These are phyloP conservation scores for Alternaria panax DNA, from an alignment of 2,329 filamentous ascomycete genomes.

Conservation along the genomic window DNA sequence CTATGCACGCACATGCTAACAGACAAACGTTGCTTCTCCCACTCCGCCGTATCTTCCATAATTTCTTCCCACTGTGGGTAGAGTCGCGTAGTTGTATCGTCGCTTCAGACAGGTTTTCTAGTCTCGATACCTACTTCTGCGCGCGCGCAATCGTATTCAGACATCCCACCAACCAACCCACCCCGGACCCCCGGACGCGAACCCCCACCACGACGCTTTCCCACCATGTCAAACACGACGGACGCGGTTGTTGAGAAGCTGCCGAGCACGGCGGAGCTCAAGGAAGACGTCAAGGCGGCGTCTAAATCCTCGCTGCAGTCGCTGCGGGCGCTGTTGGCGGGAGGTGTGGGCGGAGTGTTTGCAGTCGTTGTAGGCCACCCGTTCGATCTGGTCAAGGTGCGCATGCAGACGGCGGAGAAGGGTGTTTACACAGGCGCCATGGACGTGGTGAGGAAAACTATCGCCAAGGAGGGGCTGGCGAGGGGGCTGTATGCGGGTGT, in stretches of 20 bases:
- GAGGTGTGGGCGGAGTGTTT: slow-evolving; percentile 91
- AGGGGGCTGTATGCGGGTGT: slow-evolving; percentile 94
- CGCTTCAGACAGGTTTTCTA: slow-evolving; percentile 1
- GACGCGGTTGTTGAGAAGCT: slow-evolving; percentile 40
- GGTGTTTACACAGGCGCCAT: slow-evolving; percentile 90
- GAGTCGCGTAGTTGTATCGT: neutral
- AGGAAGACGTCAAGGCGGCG: slow-evolving; percentile 60
- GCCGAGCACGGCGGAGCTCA: slow-evolving; percentile 55
- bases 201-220: slow-evolving; percentile 8
- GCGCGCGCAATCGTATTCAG: slow-evolving; percentile 15
- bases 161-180: neutral
- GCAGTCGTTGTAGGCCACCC: slow-evolving; percentile 93
- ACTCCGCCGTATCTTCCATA: slow-evolving; percentile 13
- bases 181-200: slow-evolving; percentile 1
- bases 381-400: slow-evolving; percentile 97
- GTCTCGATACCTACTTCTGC: neutral
- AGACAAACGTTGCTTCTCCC: slow-evolving; percentile 26
- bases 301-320: slow-evolving; percentile 65
- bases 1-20: slow-evolving; percentile 36
- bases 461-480: slow-evolving; percentile 82
- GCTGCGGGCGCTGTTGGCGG: slow-evolving; percentile 83
- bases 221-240: slow-evolving; percentile 35
- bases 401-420: slow-evolving; percentile 92
- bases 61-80: neutral
- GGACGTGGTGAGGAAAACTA: slow-evolving; percentile 87